These are phyloP conservation scores for Pseudogymnoascus sp. DNA, from an alignment of 2,329 filamentous ascomycete genomes.

Conservation along the genomic window DNA sequence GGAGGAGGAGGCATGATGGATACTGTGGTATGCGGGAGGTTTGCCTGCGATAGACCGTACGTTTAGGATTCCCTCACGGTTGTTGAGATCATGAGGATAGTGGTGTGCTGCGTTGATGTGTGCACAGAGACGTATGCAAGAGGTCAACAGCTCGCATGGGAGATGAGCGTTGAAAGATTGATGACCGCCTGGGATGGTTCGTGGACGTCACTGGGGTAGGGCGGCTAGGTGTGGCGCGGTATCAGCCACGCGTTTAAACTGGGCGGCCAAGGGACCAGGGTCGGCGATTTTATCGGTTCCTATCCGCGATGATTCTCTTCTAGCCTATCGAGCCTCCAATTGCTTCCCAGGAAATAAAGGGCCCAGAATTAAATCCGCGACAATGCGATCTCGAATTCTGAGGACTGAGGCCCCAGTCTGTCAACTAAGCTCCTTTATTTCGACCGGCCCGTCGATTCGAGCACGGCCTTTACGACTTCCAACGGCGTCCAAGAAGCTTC, in stretches of 20 bases:
- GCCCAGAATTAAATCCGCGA: not conserved
- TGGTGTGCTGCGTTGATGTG: not conserved
- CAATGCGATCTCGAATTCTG: conserved; percentile 38
- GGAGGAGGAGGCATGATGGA: conserved; percentile 46
- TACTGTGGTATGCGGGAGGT: not conserved
- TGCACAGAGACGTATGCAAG: not conserved
- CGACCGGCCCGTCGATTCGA: conserved; percentile 15
- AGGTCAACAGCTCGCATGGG: not conserved
- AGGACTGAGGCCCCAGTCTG: conserved; percentile 35
- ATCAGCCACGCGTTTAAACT: conserved; percentile 5
- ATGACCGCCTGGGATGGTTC: conserved; percentile 12
- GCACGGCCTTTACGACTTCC: conserved; percentile 15
- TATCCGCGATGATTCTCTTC: conserved; percentile 3
- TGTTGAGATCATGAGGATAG: not conserved
- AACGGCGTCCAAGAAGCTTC: conserved; percentile 18
- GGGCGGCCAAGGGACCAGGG: conserved; percentile 10
- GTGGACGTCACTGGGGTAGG: conserved; percentile 12
- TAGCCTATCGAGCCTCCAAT: conserved; percentile 1
- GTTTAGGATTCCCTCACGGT: not conserved
- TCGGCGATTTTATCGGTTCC: conserved; percentile 6
- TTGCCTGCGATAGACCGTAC: not conserved
- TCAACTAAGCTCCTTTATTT: conserved; percentile 38
- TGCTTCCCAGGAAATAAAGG: not conserved
- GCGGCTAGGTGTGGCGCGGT: conserved; percentile 11
- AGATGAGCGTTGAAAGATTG: conserved; percentile 6